phyloP scores from a whole-genome alignment of 352 stramenopile species.

The Globisporangium barbulae region DNA sequence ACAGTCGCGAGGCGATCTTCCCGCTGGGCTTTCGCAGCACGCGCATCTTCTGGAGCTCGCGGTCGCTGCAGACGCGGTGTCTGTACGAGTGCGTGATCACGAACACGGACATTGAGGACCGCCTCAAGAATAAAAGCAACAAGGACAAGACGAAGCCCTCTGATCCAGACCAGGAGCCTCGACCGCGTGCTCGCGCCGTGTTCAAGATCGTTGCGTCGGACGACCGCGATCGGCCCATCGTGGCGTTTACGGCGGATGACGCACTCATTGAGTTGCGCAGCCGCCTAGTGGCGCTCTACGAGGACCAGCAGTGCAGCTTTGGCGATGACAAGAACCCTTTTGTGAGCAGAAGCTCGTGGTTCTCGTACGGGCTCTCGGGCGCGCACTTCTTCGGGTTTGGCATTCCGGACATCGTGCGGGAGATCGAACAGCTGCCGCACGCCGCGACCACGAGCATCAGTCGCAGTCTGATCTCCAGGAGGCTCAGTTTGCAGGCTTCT shows the following conservation, averaged over 20 bases:
- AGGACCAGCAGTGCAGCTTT: conserved; percentile 44
- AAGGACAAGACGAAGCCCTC: background rate
- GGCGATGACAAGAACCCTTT: conserved; percentile 63
- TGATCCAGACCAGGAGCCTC: background rate
- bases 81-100: conserved; percentile 92
- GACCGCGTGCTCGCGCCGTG: conserved; percentile 30
- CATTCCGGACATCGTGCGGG: conserved; percentile 50
- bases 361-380: conserved; percentile 70
- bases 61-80: conserved; percentile 51
- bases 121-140: conserved; percentile 11
- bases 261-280: conserved; percentile 69
- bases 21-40: conserved; percentile 89
- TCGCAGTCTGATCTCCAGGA: conserved; percentile 31
- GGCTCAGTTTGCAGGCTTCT: conserved; percentile 17
- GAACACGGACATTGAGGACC: conserved; percentile 68
- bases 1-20: conserved; percentile 84
- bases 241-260: conserved; percentile 60
- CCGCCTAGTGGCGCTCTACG: conserved; percentile 70
- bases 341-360: conserved; percentile 72
- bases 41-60: conserved; percentile 91
- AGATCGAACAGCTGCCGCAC: conserved; percentile 74
- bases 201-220: conserved; percentile 83
- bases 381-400: conserved; percentile 85
- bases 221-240: conserved; percentile 58
- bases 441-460: conserved; percentile 67